Evolutionary conservation across 164 flowering plant genomes (phyloP).

Genomic region (Liquidambar formosana): DNA sequence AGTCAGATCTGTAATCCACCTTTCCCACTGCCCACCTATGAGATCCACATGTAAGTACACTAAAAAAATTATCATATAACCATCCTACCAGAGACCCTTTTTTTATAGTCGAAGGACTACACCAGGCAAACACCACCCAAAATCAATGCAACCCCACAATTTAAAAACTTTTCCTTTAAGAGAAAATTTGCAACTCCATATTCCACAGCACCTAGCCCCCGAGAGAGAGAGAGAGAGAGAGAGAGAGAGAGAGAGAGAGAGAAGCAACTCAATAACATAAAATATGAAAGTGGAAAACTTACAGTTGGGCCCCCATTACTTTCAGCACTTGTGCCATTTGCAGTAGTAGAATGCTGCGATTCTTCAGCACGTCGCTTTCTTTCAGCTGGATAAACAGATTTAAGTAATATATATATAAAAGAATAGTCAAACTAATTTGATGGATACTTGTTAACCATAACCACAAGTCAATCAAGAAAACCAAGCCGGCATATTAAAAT

Average conservation of each 20-base stretch:
- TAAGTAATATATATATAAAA: not conserved
- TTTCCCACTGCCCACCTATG: too few relatives aligned
- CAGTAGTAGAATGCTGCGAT: slow-evolving; percentile 41
- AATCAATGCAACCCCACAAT: too few relatives aligned
- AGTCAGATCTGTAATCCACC: too few relatives aligned
- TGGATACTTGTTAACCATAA: not conserved
- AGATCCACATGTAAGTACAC: too few relatives aligned
- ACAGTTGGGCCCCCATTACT: slow-evolving; percentile 68
- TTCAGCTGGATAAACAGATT: slow-evolving; percentile 54
- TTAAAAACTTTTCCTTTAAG: too few relatives aligned
- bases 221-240: not conserved
- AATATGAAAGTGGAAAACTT: slow-evolving; percentile 30
- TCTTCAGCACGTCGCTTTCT: slow-evolving; percentile 70
- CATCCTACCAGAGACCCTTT: too few relatives aligned
- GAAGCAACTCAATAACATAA: not conserved
- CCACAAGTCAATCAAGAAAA: not conserved
- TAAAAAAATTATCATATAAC: too few relatives aligned
- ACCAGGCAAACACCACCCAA: too few relatives aligned
- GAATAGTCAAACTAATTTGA: not conserved
- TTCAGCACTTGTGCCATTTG: slow-evolving; percentile 57
- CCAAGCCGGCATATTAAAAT: not conserved
- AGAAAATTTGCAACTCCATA: too few relatives aligned
- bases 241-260: not conserved
- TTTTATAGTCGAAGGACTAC: too few relatives aligned
- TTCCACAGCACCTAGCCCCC: not conserved